A percentile compares a stretch with the other conserved stretches of the same genome.
Conservation (phyloP, 2,329 filamentous ascomycete genomes). For the Nothomitra cinnamomea region DNA sequence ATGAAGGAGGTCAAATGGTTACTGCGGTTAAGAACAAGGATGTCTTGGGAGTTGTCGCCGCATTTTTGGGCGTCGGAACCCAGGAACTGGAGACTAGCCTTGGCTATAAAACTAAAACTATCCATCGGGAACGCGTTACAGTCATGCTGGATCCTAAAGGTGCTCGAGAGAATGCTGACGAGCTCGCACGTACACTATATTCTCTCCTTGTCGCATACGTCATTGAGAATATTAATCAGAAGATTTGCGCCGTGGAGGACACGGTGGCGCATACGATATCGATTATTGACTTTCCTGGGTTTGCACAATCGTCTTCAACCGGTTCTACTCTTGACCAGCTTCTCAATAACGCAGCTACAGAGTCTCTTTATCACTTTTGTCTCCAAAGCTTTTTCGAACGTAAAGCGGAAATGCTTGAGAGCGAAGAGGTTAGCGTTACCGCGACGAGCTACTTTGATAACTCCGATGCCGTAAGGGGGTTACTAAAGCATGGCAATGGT, state of each 20-base stretch:
- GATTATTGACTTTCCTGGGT: constrained; percentile 91
- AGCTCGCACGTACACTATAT: constrained; percentile 84
- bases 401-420: constrained; percentile 83
- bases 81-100: constrained; percentile 73
- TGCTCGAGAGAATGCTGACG: constrained; percentile 80
- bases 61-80: constrained; percentile 78
- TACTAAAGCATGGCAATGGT: constrained; percentile 85
- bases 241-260: constrained; percentile 73
- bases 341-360: constrained; percentile 83
- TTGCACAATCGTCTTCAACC: constrained; percentile 69
- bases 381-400: constrained; percentile 92
- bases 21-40: constrained; percentile 92
- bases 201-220: constrained; percentile 87
- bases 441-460: constrained; percentile 98
- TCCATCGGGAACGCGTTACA: constrained; percentile 92
- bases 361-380: constrained; percentile 83
- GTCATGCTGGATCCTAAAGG: constrained; percentile 92
- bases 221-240: constrained; percentile 82
- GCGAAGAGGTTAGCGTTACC: constrained; percentile 77
- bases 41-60: constrained; percentile 66
- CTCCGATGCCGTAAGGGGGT: constrained; percentile 77
- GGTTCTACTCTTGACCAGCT: constrained; percentile 80
- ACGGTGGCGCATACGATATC: constrained; percentile 85
- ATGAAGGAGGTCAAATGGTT: constrained; percentile 74
- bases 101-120: constrained; percentile 91